phyloP scores from a whole-genome alignment of 2,329 filamentous ascomycete genomes.

The Magnaporthiopsis rhizophila region DNA sequence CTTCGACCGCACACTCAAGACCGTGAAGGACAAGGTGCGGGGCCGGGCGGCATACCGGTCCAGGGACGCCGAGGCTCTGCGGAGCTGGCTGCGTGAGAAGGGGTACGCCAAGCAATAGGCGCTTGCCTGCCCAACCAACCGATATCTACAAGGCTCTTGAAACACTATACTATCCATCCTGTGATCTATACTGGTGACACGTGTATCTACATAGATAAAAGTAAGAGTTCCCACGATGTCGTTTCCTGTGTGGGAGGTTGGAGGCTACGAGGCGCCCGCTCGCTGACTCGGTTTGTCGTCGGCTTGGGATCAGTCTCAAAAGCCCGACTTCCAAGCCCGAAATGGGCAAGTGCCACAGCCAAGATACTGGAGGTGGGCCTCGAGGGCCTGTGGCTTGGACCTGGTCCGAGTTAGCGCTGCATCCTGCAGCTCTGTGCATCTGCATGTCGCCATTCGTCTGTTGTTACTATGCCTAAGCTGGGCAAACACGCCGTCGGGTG shows the following conservation, averaged over 20 bases:
- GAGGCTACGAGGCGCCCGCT: not conserved
- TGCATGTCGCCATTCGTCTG: not conserved
- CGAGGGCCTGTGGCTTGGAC: not conserved
- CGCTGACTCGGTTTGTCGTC: not conserved
- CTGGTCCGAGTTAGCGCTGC: not conserved
- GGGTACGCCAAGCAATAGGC: constrained; percentile 2
- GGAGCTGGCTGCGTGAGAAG: constrained; percentile 56
- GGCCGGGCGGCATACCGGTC: constrained; percentile 75
- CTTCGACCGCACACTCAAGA: constrained; percentile 78
- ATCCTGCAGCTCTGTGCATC: not conserved
- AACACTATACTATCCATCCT: not conserved
- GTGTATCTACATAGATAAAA: too few relatives aligned
- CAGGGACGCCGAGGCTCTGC: constrained; percentile 63
- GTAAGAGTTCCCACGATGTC: too few relatives aligned
- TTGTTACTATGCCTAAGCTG: too few relatives aligned
- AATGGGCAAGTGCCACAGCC: not conserved
- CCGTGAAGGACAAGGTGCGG: constrained; percentile 77
- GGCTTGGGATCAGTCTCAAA: not conserved
- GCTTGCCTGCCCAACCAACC: not conserved
- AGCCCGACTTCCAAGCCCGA: not conserved
- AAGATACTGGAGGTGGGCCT: not conserved
- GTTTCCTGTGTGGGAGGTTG: too few relatives aligned
- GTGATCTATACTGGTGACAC: not conserved
- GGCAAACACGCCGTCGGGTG: too few relatives aligned
- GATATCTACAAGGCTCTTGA: not conserved